Conservation (phyloP, 2,329 filamentous ascomycete species). For the Aureobasidium sp. region DNA sequence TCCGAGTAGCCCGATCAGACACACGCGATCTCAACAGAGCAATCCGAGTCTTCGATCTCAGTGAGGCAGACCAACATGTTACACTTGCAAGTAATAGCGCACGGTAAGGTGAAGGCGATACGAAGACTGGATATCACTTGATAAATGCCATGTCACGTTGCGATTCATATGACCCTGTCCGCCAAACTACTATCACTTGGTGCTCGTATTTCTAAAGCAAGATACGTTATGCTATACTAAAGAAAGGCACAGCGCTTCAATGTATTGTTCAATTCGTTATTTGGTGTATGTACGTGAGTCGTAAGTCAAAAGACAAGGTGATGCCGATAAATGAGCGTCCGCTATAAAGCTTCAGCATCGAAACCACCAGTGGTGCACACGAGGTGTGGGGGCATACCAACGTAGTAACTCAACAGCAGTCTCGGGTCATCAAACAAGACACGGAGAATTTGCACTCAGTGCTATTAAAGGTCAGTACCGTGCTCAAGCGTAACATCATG, state of each 20-base stretch:
- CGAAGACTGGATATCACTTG: neutral
- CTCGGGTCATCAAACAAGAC: neutral
- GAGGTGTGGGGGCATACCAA: neutral
- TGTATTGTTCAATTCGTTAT: neutral
- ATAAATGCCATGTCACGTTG: neutral
- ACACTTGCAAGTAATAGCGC: too few relatives aligned
- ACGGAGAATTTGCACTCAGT: neutral
- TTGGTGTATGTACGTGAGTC: neutral
- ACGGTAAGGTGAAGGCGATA: neutral
- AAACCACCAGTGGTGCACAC: neutral
- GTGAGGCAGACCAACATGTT: too few relatives aligned
- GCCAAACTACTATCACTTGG: neutral
- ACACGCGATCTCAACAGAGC: too few relatives aligned
- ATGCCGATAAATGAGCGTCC: neutral
- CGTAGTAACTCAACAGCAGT: neutral
- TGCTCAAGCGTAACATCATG: neutral
- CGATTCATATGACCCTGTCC: neutral
- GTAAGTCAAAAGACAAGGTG: neutral
- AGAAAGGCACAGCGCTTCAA: too few relatives aligned
- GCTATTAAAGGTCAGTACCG: neutral
- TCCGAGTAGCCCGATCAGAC: too few relatives aligned
- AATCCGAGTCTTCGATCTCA: too few relatives aligned
- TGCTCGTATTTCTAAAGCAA: neutral
- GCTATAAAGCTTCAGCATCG: neutral
- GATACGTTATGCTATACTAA: neutral